Base-by-base conservation (phyloP, 495 filamentous ascomycete species). In the Usnea hakonensis region DNA sequence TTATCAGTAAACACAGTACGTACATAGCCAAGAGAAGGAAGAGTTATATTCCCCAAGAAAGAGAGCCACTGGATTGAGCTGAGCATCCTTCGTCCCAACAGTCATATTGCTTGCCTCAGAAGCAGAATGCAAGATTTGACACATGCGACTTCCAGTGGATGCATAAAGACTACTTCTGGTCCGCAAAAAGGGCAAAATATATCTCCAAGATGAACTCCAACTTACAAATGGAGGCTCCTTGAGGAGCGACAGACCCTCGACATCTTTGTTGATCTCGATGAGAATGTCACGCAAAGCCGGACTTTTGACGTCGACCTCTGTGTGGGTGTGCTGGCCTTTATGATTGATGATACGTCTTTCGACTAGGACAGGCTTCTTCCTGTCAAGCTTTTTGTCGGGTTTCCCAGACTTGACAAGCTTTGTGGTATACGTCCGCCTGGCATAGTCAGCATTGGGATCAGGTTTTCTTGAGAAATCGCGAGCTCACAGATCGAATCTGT, bases 291-390 rank as follows among this genome's bases (percentile, higher is more conserved):
- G 37, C 33, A 69, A 54, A 2, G 21, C 32, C 10, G 21, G 46
- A 10, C 62, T 62, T 46, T 69, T 69, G 19, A 69, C 64, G 32
- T 69, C 68, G 2, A 69, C 63, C 50, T 69, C 68, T 13, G 66
- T 69, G 38, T 54, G 57, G 17, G 62, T 59, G 43, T 61, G 57
- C 58, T 60, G 48, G 55, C 68, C 68, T 55, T 69, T 65, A 33
- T 65, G 48, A 16, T 58, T 66, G 52, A 69, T 69, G 17, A 69
- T 66, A 38, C 66, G 63, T 26, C 68, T 63, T 40, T 65, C 66
- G 16, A 68, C 62, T 23, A 69, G 66, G 16, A 61, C 60, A 7
- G 65, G 59, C 50, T 61, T 61, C 16, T 55, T 61, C 28, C 41
- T 61, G 46, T 61, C 59, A n/a, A 63, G 61, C 44, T 63, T 63